Conservation (phyloP, 2,329 filamentous ascomycete genomes). For the Penicillium sp. region DNA sequence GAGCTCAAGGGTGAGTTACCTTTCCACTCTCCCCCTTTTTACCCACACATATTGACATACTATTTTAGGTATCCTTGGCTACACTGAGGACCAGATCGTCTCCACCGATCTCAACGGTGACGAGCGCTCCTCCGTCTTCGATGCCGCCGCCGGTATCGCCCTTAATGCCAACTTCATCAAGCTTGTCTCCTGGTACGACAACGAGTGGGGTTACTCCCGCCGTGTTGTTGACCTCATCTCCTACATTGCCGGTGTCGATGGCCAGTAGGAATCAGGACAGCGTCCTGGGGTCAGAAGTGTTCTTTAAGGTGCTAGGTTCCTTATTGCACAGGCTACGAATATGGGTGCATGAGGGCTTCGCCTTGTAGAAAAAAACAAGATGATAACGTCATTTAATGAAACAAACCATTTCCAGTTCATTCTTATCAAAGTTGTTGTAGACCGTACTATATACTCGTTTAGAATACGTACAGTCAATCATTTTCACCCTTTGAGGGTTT, state of each 20-base stretch:
- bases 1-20: slow-evolving; percentile 57
- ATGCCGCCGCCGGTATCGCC: slow-evolving; percentile 97
- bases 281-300: slow-evolving; percentile 27
- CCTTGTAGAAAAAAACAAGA: slow-evolving; percentile 15
- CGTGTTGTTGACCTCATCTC: slow-evolving; percentile 71
- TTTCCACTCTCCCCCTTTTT: too few relatives aligned
- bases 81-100: slow-evolving; percentile 96
- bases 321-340: slow-evolving; percentile 1
- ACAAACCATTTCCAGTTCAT: slow-evolving; percentile 18
- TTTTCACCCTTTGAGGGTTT: not conserved
- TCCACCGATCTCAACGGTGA: slow-evolving; percentile 90
- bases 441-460: not conserved
- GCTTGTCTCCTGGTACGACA: slow-evolving; percentile 97
- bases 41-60: not conserved
- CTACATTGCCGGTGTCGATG: slow-evolving; percentile 71
- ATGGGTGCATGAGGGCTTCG: not conserved
- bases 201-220: slow-evolving; percentile 99
- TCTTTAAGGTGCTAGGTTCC: slow-evolving; percentile 23
- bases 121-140: slow-evolving; percentile 91
- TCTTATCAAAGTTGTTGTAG: not conserved
- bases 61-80: slow-evolving; percentile 60
- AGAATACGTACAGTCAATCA: too few relatives aligned
- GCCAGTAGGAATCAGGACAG: slow-evolving; percentile 36
- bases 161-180: slow-evolving; percentile 99
- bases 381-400: slow-evolving; percentile 25